These are phyloP conservation scores for Blastocladiella emersonii DNA, from an alignment of 371 early-diverging fungal genomes.

Conservation along the genomic window DNA sequence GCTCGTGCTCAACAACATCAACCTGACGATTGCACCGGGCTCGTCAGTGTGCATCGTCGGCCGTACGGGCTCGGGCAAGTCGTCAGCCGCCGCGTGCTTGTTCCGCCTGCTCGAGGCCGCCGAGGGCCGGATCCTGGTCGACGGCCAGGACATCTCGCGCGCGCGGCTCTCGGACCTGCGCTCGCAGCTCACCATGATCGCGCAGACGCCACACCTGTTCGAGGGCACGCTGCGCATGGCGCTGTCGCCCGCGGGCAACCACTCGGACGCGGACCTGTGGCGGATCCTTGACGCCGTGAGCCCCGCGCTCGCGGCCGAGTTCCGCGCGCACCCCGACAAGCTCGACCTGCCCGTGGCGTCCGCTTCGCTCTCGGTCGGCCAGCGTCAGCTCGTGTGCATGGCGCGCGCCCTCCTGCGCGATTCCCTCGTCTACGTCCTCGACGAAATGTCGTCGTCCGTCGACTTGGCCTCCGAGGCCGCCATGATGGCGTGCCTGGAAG, in stretches of 20 bases:
- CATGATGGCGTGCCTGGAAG: constrained; percentile 21
- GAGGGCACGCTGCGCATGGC: constrained; percentile 34
- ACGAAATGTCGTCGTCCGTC: neutral
- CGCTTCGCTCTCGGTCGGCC: constrained; percentile 32
- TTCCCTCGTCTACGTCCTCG: constrained; percentile 25
- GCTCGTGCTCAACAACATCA: constrained; percentile 43
- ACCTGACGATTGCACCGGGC: constrained; percentile 29
- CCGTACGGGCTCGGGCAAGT: constrained; percentile 91
- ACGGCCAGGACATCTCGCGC: constrained; percentile 40
- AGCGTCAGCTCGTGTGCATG: constrained; percentile 39
- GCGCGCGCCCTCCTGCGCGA: constrained; percentile 32
- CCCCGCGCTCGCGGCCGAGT: constrained; percentile 39
- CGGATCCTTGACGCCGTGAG: constrained; percentile 19
- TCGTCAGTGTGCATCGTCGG: constrained; percentile 80
- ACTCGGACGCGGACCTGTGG: constrained; percentile 35
- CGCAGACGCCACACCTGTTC: constrained; percentile 39
- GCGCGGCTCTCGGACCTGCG: constrained; percentile 45
- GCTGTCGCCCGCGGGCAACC: constrained; percentile 28
- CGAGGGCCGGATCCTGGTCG: constrained; percentile 49
- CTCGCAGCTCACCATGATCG: constrained; percentile 42
- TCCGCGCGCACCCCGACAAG: constrained; percentile 26
- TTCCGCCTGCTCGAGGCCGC: constrained; percentile 47
- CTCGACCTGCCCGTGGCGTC: constrained; percentile 33
- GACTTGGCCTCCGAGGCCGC: constrained; percentile 30
- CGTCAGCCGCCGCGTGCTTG: constrained; percentile 37